Evolutionary conservation across 441 rosid species (phyloP), one percentile per base, ranked within the genome.

Genomic region (Populus tomentosa): DNA sequence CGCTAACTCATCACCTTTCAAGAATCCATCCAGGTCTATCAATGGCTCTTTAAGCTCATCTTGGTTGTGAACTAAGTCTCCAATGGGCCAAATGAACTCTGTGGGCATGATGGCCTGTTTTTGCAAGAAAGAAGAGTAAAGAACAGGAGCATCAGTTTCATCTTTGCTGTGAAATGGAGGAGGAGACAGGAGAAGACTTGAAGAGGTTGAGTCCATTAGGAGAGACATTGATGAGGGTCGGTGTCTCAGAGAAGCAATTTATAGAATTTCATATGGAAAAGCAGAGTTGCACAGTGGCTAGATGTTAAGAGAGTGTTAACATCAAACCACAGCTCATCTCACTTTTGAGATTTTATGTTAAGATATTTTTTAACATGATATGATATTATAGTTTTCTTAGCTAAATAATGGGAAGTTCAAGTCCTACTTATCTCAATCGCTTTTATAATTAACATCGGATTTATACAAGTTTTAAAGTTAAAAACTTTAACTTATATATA

Each of bases 61-160:
- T 26, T 82, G 82, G 70, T 85, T 70, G 38, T 30, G 63, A 28
- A 72, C 78, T 14, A 88, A 75, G 83, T 92, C 94, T 59, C 77
- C 76, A 30, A 46, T 86, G 70, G 97, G 91, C 97, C 97, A 92
- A 7, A 86, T 35, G 84, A 90, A 90, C 73, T 87, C 90, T 8
- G 76, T 75, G 38, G 97, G 94, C 66, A 92, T 56, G 75, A 40
- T 76, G 0, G 83, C 16, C 65, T 86, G 85, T 2, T 78, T 78
- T 63, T 82, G 85, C 46, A 82, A 63, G 46, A 33, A 65, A 28
- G 79, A 77, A 1, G 83, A 30, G 80, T 88, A 83, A 32, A 84
- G 79, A 35, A 65, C 70, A 38, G 72, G 23, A 14, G 1, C 23
- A 0, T 75, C 73, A 11, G 21, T 67, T n/a, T 21, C 64, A n/a